Evolutionary conservation across 148 eudicot genomes (phyloP), one percentile per base, ranked within the genome.

Genomic region (Gaultheria prostrata): DNA sequence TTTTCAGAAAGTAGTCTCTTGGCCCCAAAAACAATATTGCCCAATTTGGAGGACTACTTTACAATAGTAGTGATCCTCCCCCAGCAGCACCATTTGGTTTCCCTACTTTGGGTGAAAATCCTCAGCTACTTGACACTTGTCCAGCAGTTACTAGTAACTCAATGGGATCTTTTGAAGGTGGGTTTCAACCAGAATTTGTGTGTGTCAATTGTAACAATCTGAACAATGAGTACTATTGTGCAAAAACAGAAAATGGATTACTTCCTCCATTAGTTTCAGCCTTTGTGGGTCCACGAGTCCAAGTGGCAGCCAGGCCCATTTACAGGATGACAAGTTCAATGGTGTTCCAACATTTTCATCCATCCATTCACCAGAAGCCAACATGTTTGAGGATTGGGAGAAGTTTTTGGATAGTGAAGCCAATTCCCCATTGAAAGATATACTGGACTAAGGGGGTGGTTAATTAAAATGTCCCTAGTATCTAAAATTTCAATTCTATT

Each of bases 191-290:
- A 30, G 46, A 80, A 13, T 8, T 48, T 46, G 6, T 24, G 6
- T 35, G 32, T 59, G 0, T 54, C 35, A 56, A 80, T 61, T 59
- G 12, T 75, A 73, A 43, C 59, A 72, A 18, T 17, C 13, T 45
- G 18, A 56, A 28, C 79, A 57, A 13, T 8, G 14, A 72, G 65
- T 70, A 49, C 32, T 24, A 73, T 84, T 56, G 8, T 20, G 18
- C 61, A 4, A 78, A 79, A 54, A 83, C 81, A 54, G 86, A 88
- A 10, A 77, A 72, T 76, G 73, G 61, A 56, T 18, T 57, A 24
- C 83, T 91, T 43, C 93, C 95, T 77, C 78, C 88, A 35, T 82
- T 92, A 72, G 89, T 88, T 76, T 87, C 89, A 57, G 7, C 79
- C 32, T 84, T 89, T 21, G 65, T 85, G 21, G 90, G 82, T 72